Conservation (phyloP, 1,139 yeast genomes). For the Saccharomyces uvarum region DNA sequence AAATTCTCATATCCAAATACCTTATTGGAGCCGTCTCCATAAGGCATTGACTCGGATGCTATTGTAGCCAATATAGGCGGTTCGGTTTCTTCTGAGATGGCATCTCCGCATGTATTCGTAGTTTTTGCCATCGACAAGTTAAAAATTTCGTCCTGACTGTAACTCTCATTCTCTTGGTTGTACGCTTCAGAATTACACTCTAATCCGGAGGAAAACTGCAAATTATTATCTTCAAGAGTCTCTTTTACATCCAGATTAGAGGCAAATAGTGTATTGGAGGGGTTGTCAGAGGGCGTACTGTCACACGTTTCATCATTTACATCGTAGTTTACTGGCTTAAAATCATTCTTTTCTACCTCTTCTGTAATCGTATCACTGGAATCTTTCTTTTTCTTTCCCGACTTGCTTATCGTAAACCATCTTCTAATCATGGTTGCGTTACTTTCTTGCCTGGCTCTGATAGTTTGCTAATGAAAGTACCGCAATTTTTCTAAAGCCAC, state of each 20-base stretch:
- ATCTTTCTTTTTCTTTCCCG: neutral
- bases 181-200: neutral
- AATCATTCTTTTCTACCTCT: neutral
- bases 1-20: constrained; percentile 90
- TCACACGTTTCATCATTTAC: neutral
- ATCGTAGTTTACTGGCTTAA: neutral
- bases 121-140: neutral
- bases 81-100: neutral
- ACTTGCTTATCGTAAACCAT: neutral
- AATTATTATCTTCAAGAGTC: neutral
- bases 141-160: neutral
- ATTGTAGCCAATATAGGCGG: neutral
- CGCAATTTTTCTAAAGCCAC: neutral
- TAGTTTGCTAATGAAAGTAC: neutral
- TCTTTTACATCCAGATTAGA: neutral
- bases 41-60: constrained; percentile 25
- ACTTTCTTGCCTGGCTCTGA: neutral
- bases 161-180: neutral
- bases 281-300: neutral
- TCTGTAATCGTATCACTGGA: neutral
- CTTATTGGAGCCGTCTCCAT: constrained; percentile 59
- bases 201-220: neutral
- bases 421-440: neutral
- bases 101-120: neutral
- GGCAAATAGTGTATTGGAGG: neutral